Conservation (phyloP, 1,284 basidiomycete genomes). For the Puccinia novopanici region DNA sequence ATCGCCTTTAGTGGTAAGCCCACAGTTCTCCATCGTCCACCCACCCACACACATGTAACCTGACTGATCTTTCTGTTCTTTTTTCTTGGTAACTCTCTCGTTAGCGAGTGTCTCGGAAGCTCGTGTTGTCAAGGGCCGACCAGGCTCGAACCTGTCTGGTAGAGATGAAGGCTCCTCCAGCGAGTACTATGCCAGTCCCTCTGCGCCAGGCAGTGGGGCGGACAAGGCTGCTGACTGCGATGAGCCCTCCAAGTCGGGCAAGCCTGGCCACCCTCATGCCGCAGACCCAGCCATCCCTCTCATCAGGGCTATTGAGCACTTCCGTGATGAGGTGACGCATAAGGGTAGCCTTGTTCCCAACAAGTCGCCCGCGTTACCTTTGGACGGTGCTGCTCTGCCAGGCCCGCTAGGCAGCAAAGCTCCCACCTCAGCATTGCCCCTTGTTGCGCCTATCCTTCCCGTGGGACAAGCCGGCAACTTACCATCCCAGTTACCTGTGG, state of each 20-base stretch:
- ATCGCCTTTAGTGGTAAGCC: constrained; percentile 14
- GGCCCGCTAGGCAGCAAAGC: neutral
- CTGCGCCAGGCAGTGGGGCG: neutral
- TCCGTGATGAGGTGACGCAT: constrained; percentile 6
- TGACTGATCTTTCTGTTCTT: neutral
- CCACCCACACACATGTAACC: too few species aligned
- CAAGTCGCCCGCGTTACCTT: neutral
- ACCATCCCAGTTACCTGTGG: too few species aligned
- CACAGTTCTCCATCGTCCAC: too few species aligned
- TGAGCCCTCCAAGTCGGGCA: neutral
- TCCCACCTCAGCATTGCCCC: neutral
- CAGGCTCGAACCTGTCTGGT: neutral
- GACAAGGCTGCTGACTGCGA: too few species aligned
- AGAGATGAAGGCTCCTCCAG: neutral
- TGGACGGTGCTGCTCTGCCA: neutral
- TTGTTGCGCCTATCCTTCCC: neutral
- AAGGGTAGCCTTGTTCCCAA: neutral
- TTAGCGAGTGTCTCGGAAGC: constrained; percentile 6
- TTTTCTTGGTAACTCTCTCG: neutral
- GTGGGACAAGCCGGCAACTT: too few species aligned
- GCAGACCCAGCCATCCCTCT: neutral
- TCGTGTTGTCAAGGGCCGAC: neutral
- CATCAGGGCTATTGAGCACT: constrained; percentile 2
- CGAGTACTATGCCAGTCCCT: neutral
- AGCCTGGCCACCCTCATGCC: neutral